phyloP scores from a whole-genome alignment of 2,329 filamentous ascomycete species.

The Didymella pinodella region DNA sequence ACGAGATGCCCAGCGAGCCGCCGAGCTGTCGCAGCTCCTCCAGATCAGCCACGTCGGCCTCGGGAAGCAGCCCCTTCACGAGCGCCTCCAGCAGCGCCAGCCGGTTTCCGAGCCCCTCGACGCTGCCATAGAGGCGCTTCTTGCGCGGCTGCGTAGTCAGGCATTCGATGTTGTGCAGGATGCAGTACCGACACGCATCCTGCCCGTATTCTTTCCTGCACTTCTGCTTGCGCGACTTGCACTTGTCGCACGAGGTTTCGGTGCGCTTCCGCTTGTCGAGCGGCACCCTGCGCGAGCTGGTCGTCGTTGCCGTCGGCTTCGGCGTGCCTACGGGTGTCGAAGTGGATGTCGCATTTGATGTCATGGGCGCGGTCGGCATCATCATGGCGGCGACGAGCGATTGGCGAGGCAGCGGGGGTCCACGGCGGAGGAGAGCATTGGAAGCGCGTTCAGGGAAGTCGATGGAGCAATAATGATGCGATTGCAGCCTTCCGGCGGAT shows the following conservation, averaged over 20 bases:
- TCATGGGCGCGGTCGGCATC: slow-evolving; percentile 12
- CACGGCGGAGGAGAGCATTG: slow-evolving; percentile 18
- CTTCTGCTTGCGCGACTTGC: slow-evolving; percentile 58
- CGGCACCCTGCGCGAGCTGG: slow-evolving; percentile 49
- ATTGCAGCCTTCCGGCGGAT: slow-evolving; percentile 14
- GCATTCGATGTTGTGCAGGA: slow-evolving; percentile 53
- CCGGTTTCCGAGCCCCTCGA: slow-evolving; percentile 53
- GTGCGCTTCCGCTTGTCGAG: slow-evolving; percentile 56
- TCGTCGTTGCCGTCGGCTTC: slow-evolving; percentile 1
- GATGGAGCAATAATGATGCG: slow-evolving; percentile 4
- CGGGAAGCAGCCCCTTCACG: slow-evolving; percentile 55
- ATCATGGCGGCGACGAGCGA: slow-evolving; percentile 21
- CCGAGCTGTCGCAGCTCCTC: slow-evolving; percentile 54
- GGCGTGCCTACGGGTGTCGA: slow-evolving; percentile 6
- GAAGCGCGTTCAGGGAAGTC: slow-evolving; percentile 6
- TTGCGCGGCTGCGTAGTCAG: slow-evolving; percentile 56
- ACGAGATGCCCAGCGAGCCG: slow-evolving; percentile 50
- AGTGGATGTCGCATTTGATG: slow-evolving; percentile 6
- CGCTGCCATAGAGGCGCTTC: slow-evolving; percentile 55
- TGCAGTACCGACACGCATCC: slow-evolving; percentile 54
- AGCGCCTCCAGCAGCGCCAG: slow-evolving; percentile 55
- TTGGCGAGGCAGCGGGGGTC: slow-evolving; percentile 16
- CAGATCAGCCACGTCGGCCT: slow-evolving; percentile 53
- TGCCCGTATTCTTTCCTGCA: slow-evolving; percentile 53
- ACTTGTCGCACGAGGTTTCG: slow-evolving; percentile 57